phyloP scores from a whole-genome alignment of 2,329 filamentous ascomycete genomes.

The Hypomyces perniciosus region DNA sequence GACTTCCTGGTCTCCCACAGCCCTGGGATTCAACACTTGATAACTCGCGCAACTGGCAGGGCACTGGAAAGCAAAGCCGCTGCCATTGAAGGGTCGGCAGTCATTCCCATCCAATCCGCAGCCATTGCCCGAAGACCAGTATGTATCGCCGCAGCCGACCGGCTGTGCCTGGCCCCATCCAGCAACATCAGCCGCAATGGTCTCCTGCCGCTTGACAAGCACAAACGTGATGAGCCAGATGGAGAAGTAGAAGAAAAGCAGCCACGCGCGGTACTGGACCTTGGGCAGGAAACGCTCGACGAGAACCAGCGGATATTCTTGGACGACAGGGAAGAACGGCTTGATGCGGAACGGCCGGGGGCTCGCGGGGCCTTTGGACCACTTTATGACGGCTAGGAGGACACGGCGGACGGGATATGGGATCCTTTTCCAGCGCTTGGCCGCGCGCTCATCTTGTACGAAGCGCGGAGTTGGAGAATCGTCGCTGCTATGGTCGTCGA shows the following conservation, averaged over 20 bases:
- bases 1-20: constrained; percentile 65
- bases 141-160: constrained; percentile 62
- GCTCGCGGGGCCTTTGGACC: constrained; percentile 51
- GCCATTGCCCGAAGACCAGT: constrained; percentile 64
- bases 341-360: constrained; percentile 44
- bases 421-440: constrained; percentile 52
- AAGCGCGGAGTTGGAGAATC: constrained; percentile 51
- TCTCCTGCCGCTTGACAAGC: constrained; percentile 60
- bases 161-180: constrained; percentile 61
- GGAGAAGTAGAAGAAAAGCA: constrained; percentile 55
- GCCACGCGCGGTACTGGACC: constrained; percentile 49
- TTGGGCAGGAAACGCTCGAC: constrained; percentile 58
- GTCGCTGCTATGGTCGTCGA: constrained; percentile 35
- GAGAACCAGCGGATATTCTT: constrained; percentile 59
- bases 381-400: constrained; percentile 36
- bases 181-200: constrained; percentile 53
- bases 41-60: constrained; percentile 64
- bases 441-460: constrained; percentile 45
- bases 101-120: constrained; percentile 70
- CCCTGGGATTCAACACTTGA: constrained; percentile 63
- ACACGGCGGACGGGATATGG: constrained; percentile 49
- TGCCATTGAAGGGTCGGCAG: constrained; percentile 69
- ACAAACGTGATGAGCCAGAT: constrained; percentile 66
- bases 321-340: constrained; percentile 59
- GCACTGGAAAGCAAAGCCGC: constrained; percentile 67